Percentiles rank a stretch among this genome's conserved stretches.
These are phyloP conservation scores for Coleophoma eucalyptorum DNA, from an alignment of 2,329 filamentous ascomycete genomes.

Conservation along the genomic window DNA sequence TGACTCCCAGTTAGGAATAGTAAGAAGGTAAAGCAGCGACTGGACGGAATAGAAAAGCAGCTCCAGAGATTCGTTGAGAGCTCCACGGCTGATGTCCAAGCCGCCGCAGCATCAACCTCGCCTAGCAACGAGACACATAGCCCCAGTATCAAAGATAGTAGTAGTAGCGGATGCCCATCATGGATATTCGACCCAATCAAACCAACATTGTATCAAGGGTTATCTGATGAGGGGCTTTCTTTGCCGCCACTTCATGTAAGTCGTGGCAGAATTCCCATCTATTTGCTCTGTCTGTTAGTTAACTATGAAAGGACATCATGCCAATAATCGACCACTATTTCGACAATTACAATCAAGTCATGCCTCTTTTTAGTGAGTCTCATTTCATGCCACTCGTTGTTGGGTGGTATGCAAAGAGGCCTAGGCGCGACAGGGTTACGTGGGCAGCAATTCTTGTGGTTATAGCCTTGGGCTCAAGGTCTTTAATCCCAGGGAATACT, in stretches of 20 bases:
- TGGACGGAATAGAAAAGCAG: not conserved
- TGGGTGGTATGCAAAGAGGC: not conserved
- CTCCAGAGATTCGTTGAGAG: not conserved
- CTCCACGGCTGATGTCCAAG: not conserved
- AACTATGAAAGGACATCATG: not conserved
- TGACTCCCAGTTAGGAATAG: not conserved
- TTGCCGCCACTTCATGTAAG: not conserved
- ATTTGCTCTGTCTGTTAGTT: not conserved
- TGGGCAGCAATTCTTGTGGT: not conserved
- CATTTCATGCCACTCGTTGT: not conserved
- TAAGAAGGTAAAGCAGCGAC: not conserved
- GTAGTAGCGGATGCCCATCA: not conserved
- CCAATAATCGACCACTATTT: not conserved
- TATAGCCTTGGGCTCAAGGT: not conserved
- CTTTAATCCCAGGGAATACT: not conserved
- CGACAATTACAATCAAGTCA: not conserved
- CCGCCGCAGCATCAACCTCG: not conserved
- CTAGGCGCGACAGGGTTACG: not conserved
- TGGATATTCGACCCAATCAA: not conserved
- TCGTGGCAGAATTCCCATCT: not conserved
- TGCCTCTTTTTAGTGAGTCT: not conserved
- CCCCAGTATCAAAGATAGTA: not conserved
- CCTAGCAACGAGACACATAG: not conserved
- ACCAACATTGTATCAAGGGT: not conserved
- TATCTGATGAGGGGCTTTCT: not conserved